phyloP scores from a whole-genome alignment of 2,329 filamentous ascomycete genomes.

The Mollisiaceae sp. region DNA sequence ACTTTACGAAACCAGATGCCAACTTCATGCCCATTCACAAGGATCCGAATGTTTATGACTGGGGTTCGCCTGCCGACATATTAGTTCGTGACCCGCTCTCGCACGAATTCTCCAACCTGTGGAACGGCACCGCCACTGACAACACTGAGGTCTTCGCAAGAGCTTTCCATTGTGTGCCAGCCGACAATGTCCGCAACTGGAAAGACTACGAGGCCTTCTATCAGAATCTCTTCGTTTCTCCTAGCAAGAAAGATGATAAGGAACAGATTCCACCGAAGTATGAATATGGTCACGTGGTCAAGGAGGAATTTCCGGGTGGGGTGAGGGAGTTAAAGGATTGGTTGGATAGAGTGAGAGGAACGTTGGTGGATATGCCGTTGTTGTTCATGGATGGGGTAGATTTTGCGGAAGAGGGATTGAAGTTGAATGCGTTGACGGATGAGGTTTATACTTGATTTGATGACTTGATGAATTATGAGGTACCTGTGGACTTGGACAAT shows the following conservation, averaged over 20 bases:
- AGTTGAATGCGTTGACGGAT: slow-evolving; percentile 73
- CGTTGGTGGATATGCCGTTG: slow-evolving; percentile 87
- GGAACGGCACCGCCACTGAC: slow-evolving; percentile 72
- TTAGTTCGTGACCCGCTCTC: slow-evolving; percentile 77
- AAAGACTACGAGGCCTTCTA: slow-evolving; percentile 76
- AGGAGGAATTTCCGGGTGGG: slow-evolving; percentile 76
- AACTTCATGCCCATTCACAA: slow-evolving; percentile 80
- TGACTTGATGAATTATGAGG: background rate
- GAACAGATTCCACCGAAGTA: slow-evolving; percentile 61
- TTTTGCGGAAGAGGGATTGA: slow-evolving; percentile 81
- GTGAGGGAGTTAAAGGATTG: slow-evolving; percentile 74
- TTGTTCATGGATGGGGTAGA: slow-evolving; percentile 84
- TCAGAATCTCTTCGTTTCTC: slow-evolving; percentile 66
- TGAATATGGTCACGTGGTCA: slow-evolving; percentile 86
- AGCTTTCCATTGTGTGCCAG: slow-evolving; percentile 81
- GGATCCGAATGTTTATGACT: slow-evolving; percentile 74
- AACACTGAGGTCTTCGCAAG: slow-evolving; percentile 84
- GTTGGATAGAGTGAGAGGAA: slow-evolving; percentile 69
- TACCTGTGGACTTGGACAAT: background rate
- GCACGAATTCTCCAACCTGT: slow-evolving; percentile 70
- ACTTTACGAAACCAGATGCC: slow-evolving; percentile 66
- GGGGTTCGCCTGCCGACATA: slow-evolving; percentile 68
- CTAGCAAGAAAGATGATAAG: slow-evolving; percentile 51
- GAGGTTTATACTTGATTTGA: slow-evolving; percentile 67
- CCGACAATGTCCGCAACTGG: slow-evolving; percentile 72